These are phyloP conservation scores for Pholiota adiposa DNA, from an alignment of 1,284 basidiomycete genomes.

Conservation along the genomic window DNA sequence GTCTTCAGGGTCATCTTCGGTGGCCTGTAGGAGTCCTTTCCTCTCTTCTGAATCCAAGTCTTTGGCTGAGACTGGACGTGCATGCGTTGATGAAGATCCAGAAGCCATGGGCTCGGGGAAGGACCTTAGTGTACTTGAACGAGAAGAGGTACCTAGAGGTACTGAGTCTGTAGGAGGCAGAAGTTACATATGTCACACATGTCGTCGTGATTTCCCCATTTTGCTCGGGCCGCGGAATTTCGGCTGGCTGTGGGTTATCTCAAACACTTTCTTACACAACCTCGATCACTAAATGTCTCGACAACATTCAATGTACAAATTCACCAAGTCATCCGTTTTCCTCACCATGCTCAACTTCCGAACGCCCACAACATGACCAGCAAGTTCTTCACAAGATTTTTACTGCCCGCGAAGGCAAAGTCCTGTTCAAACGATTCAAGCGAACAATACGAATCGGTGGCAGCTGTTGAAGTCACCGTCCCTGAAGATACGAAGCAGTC, in stretches of 20 bases:
- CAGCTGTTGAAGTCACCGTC: background rate
- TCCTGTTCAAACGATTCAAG: background rate
- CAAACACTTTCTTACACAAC: background rate
- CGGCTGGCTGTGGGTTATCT: background rate
- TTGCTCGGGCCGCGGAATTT: background rate
- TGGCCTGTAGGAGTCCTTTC: slow-evolving; percentile 20
- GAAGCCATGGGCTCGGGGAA: background rate
- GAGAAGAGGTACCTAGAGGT: too few species aligned
- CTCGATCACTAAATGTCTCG: background rate
- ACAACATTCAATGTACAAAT: background rate
- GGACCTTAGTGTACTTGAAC: too few species aligned
- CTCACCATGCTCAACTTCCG: background rate
- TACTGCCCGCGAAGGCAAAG: background rate
- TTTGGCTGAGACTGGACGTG: slow-evolving; percentile 1
- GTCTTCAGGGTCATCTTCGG: slow-evolving; percentile 18
- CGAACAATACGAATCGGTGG: background rate
- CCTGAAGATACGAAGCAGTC: background rate
- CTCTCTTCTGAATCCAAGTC: slow-evolving; percentile 23
- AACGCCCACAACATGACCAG: background rate
- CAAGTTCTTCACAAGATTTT: background rate
- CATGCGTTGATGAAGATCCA: background rate
- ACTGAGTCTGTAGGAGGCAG: too few species aligned
- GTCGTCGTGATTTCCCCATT: background rate
- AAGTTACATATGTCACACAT: too few species aligned
- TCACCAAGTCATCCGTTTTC: background rate